These are phyloP conservation scores for Mayamaea pseudoterrestris DNA, from an alignment of 108 stramenopile genomes.

Conservation along the genomic window DNA sequence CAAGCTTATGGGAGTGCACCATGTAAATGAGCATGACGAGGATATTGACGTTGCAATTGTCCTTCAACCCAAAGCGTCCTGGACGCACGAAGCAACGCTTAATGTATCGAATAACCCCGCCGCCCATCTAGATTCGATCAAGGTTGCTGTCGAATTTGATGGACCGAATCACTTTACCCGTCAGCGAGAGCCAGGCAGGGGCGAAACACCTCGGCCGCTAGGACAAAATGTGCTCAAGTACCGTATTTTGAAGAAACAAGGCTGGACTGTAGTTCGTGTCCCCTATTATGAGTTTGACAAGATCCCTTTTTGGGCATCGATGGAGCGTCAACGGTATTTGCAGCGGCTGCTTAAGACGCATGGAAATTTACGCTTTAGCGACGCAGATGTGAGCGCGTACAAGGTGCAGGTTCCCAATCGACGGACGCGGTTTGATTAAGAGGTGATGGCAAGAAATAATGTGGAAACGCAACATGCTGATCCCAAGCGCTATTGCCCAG, in stretches of 20 bases:
- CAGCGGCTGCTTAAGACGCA: constrained; percentile 80
- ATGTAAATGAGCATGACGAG: constrained; percentile 80
- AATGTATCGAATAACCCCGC: constrained; percentile 4
- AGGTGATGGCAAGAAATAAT: too few species aligned
- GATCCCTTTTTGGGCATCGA: constrained; percentile 81
- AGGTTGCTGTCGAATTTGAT: constrained; percentile 83
- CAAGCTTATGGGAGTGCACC: constrained; percentile 62
- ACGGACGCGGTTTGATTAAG: constrained; percentile 66
- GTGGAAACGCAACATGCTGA: too few species aligned
- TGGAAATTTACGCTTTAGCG: constrained; percentile 61
- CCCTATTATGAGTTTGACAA: constrained; percentile 85
- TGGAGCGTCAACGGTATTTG: constrained; percentile 81
- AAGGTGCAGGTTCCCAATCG: constrained; percentile 43
- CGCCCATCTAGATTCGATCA: constrained; percentile 5
- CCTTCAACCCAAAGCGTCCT: constrained; percentile 45
- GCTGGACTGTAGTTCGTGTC: constrained; percentile 76
- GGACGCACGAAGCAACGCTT: constrained; percentile 45
- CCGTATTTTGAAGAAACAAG: constrained; percentile 64
- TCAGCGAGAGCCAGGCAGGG: background rate
- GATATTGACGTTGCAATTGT: constrained; percentile 85
- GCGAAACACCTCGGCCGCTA: constrained; percentile 39
- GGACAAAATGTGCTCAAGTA: constrained; percentile 82
- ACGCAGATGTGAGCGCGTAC: constrained; percentile 72
- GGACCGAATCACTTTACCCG: constrained; percentile 81
- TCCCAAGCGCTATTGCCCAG: too few species aligned